A percentile compares a stretch with the other conserved stretches of the same genome.
phyloP scores from a whole-genome alignment of 768 basidiomycete species.

The Hypholoma fasciculare region DNA sequence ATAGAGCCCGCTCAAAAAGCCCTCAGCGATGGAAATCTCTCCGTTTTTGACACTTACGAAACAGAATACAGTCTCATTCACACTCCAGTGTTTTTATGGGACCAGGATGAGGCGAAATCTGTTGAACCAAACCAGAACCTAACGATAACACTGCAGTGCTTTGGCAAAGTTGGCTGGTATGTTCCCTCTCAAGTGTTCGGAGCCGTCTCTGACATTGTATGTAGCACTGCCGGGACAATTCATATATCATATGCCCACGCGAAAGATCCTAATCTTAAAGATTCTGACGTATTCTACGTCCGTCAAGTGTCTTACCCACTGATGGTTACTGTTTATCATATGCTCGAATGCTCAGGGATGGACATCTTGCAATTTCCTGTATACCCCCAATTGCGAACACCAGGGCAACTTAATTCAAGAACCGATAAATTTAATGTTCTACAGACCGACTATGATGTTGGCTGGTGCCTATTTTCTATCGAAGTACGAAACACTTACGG shows the following conservation, averaged over 20 bases:
- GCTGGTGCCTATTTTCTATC: constrained; percentile 86
- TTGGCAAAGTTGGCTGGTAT: constrained; percentile 88
- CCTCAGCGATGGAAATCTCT: constrained; percentile 77
- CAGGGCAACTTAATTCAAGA: constrained; percentile 18
- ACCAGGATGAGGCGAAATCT: constrained; percentile 42
- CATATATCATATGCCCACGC: constrained; percentile 83
- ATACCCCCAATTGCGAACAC: constrained; percentile 26
- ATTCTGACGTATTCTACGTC: constrained; percentile 68
- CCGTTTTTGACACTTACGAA: constrained; percentile 87
- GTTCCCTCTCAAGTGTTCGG: neutral
- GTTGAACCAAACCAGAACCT: constrained; percentile 73
- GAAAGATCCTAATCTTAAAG: constrained; percentile 40
- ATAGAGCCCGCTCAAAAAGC: constrained; percentile 73
- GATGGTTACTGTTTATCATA: constrained; percentile 92
- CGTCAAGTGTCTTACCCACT: constrained; percentile 89
- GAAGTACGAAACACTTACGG: constrained; percentile 94
- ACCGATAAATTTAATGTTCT: constrained; percentile 29
- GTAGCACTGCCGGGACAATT: constrained; percentile 75
- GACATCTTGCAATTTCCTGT: constrained; percentile 71
- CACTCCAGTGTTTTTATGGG: constrained; percentile 82
- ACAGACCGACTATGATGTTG: constrained; percentile 47
- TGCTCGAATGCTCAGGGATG: constrained; percentile 86
- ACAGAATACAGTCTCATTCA: constrained; percentile 80
- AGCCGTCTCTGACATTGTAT: constrained; percentile 10
- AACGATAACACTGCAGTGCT: constrained; percentile 69